A percentile compares a stretch with the other conserved stretches of the same genome.
These are phyloP conservation scores for Phoenix dactylifera DNA, from an alignment of 176 grass and related monocot species.

Conservation along the genomic window DNA sequence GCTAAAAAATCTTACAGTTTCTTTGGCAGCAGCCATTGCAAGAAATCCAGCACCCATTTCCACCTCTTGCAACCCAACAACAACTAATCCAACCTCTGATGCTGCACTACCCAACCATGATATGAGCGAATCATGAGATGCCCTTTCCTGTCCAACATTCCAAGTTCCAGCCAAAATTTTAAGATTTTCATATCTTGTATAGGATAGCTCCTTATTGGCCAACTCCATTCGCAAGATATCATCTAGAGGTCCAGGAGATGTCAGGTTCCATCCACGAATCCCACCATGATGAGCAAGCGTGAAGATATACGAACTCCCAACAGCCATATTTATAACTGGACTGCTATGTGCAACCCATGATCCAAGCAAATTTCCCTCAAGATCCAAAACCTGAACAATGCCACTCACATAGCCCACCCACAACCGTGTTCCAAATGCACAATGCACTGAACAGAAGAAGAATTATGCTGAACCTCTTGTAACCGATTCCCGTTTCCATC, in stretches of 20 bases:
- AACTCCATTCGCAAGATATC: constrained; percentile 69
- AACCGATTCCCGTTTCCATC: constrained; percentile 63
- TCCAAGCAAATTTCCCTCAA: constrained; percentile 69
- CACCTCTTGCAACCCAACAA: constrained; percentile 96
- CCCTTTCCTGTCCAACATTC: constrained; percentile 97
- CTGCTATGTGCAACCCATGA: constrained; percentile 81
- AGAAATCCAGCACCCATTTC: constrained; percentile 99
- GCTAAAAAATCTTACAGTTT: constrained; percentile 60
- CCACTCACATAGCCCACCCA: constrained; percentile 93
- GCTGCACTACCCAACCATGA: constrained; percentile 73
- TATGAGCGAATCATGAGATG: constrained; percentile 60
- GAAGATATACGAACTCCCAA: constrained; percentile 66
- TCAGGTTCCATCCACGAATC: constrained; percentile 77
- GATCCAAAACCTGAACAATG: constrained; percentile 60
- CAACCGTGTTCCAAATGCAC: constrained; percentile 65
- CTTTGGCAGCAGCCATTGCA: constrained; percentile 95
- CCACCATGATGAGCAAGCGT: constrained; percentile 89
- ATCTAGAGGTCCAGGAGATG: constrained; percentile 84
- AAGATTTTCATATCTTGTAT: constrained; percentile 86
- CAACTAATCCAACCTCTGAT: constrained; percentile 78
- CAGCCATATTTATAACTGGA: constrained; percentile 79
- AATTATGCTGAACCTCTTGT: constrained; percentile 70
- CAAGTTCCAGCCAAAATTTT: constrained; percentile 89
- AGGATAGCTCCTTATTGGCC: constrained; percentile 58
- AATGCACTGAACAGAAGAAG: constrained; percentile 84